Base-by-base conservation (phyloP, 2,329 filamentous ascomycete species). In the Colletotrichum echinochloae region DNA sequence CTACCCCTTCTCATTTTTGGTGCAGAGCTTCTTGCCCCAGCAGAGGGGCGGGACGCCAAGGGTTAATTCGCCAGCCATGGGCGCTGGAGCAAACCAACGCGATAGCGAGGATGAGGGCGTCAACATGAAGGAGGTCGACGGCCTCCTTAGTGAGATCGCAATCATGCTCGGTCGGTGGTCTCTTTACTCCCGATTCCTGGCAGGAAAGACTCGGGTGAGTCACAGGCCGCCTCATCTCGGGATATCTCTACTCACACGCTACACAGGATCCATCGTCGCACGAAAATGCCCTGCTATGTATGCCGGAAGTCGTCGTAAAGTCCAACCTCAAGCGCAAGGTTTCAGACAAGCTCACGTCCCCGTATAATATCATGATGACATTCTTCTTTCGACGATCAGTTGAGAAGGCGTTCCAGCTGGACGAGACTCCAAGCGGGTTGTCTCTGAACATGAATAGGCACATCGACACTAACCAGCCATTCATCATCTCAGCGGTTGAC, bases 331-430 rank as follows among this genome's bases (percentile, higher is more conserved):
- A 89, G 75, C 90, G 89, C 73, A 98, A 98, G 79, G 88, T 98
- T 5, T 87, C 89, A 0, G 88, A 89, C 61, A 91, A 91, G 70
- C 87, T 99, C 1, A 87, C 91, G 14, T 87, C 88, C 2, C 94
- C 96, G 0, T 98, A 98, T 84, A 97, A 97, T 77, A 83, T 89
- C 69, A 95, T 99, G 91, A 94, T 94, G 2, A 96, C 92, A 1
- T 99, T 99, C 83, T 98, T 98, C 88, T 95, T 98, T 83, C 91
- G 97, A 8, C 89, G 96, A 59, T 97, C 95, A 0, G 95, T 99
- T 2, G 96, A 99, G 78, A 98, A 98, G 80, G 94, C 96, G 0
- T 99, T 99, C 80, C 95, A 99, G 79, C 85, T 99, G 55, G 96
- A 99, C 78, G 97, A 99, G 79, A 88, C 91, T 26, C 96, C 96